Percentiles rank a stretch among this genome's conserved stretches.
These are phyloP conservation scores for Trichoderma guizhouense DNA, from an alignment of 2,329 filamentous ascomycete genomes.

Conservation along the genomic window DNA sequence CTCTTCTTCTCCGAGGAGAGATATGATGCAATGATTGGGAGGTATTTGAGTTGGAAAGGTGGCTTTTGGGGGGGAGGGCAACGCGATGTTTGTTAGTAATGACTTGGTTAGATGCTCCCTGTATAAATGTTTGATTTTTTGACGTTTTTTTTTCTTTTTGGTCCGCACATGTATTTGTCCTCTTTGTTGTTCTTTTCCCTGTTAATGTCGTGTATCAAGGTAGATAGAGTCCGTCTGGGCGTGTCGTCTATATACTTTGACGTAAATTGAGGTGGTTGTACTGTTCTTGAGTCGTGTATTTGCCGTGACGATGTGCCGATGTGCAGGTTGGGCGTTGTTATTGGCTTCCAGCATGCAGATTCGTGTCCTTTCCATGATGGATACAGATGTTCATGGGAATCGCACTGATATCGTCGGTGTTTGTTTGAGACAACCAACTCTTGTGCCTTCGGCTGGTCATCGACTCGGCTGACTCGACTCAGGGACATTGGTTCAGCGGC, in stretches of 20 bases:
- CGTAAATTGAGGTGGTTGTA: not conserved
- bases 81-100: slow-evolving; percentile 20
- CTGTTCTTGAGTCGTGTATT: not conserved
- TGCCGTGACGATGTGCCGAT: not conserved
- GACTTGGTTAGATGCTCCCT: slow-evolving; percentile 20
- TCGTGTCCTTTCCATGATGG: not conserved
- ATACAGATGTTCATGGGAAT: not conserved
- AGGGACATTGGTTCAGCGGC: not conserved
- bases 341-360: not conserved
- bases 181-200: not conserved
- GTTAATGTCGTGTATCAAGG: slow-evolving; percentile 4
- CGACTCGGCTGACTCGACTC: not conserved
- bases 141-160: not conserved
- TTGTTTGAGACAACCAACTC: not conserved
- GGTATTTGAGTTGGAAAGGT: slow-evolving; percentile 3
- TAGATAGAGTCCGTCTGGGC: slow-evolving; percentile 4
- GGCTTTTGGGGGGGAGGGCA: slow-evolving; percentile 12
- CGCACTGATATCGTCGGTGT: rapidly evolving
- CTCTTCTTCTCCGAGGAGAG: not conserved
- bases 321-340: not conserved
- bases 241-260: slow-evolving; percentile 2
- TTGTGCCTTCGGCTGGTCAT: not conserved
- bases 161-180: not conserved
- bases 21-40: not conserved
- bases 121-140: slow-evolving; percentile 19